Evolutionary conservation across 164 flowering plant species (phyloP).

Genomic region (Stephania cephalantha): DNA sequence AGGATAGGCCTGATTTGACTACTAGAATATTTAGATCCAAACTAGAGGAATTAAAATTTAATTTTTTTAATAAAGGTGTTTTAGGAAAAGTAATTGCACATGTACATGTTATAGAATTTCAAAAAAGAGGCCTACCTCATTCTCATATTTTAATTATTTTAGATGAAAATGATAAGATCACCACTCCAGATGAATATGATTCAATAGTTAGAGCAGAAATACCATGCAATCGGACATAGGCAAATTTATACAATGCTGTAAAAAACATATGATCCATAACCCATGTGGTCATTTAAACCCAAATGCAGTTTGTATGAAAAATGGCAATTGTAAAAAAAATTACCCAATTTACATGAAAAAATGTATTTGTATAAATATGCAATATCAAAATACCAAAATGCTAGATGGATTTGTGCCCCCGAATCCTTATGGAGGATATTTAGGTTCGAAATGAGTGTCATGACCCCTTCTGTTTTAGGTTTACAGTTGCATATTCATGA

Average conservation of each 20-base stretch:
- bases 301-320: background rate
- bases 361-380: constrained; percentile 3
- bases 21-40: background rate
- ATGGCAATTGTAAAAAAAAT: background rate
- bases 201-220: constrained; percentile 4
- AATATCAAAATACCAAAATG: background rate
- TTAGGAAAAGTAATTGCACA: background rate
- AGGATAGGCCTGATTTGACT: constrained; percentile 20
- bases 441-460: no score
- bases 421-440: background rate
- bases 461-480: no score
- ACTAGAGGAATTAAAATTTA: background rate
- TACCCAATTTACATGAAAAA: background rate
- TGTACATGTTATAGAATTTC: constrained; percentile 2
- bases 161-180: background rate
- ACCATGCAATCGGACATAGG: background rate
- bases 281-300: background rate
- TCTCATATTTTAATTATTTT: background rate
- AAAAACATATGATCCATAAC: background rate
- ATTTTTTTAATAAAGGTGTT: background rate
- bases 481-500: no score
- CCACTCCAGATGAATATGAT: background rate
- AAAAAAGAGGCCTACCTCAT: background rate
- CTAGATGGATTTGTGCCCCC: background rate
- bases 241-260: background rate